Base-by-base conservation (phyloP, 805 yeast genomes). In the Komagataella mondaviorum region DNA sequence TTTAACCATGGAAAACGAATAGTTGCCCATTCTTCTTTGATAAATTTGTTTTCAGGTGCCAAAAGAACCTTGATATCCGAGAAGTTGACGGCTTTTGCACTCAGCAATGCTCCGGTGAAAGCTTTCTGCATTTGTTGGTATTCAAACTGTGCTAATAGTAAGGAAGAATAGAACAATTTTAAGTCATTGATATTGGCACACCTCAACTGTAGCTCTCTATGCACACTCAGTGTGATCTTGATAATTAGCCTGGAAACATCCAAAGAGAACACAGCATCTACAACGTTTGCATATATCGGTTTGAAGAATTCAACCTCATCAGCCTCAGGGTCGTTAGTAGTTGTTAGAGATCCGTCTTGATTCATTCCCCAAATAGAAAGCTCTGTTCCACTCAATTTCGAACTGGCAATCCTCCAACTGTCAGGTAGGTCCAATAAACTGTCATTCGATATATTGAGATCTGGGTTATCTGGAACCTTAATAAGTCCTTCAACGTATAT, bases 21-120 rank as follows among this genome's bases (percentile, higher is more conserved):
- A 59, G 78, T 76, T 60, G 81, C 77, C 85, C 85, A 80, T 57
- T 82, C 88, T 48, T 66, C 74, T 54, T 72, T 70, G 4, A 71
- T 59, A 56, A 67, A 73, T 49, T 69, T 64, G 54, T 77, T 71
- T 54, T 71, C 74, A 47, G 75, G 75, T 4, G 78, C 72, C 55
- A 82, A 66, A 17, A 82, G 66, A 1, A 81, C 77, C 57, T 80
- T 78, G 46, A 81, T 71, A 60, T 82, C 88, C 2, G 76, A 70
- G 51, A 82, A 69, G 50, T 68, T 62, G 3, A 79, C 69, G 1
- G 83, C 88, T 56, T 77, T 80, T 6, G 77, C 64, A 6, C 84
- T 76, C 39, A 82, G 62, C 39, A 81, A 64, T 2, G 81, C 84
- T 6, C 85, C 88, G 0, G 87, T 81, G 59, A 76, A 82, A 18